Base-by-base conservation (phyloP, 192 early-diverging fungal genomes). In the Obelidium mucronatum region DNA sequence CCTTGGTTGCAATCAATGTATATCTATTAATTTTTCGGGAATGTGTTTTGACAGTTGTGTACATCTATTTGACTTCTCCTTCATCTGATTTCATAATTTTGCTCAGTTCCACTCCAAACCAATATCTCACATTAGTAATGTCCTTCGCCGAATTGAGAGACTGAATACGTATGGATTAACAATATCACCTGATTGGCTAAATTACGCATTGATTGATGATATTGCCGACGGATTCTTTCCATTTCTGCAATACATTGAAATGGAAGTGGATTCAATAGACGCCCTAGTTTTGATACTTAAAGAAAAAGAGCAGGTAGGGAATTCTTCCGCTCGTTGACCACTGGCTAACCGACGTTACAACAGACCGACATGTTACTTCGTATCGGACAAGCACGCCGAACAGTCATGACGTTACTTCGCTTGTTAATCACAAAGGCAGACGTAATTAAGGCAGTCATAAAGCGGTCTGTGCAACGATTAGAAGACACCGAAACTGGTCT, bases 261-360 rank as follows among this genome's bases (percentile, higher is more conserved):
- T 92, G 66, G 96, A 97, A 75, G 97, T 98, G 2, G 95, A 97
- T 68, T 86, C 90, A 0, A 96, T 98, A 63, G 96, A 98, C 78
- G 97, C 97, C 67, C 80, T 97, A 0, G 95, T 97, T 0, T 83
- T 98, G 31, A 91, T 97, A 19, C 83, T 96, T 17, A 91, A 94
- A 67, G 94, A 95, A 78, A 91, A 92, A 2, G 96, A 97, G 77
- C 73, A 74, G 73, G 70, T 72, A 30, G 3, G 91, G 44, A 48
- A 19, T 48, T 48, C 19, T 48, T 19, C 44, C 8, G 44, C 42
- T 48, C 44, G 19, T 24, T 24, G 8, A 58, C 55, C 30, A 0
- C 55, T 0, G n/a, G 11, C 0, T 5, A 19, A 58, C 11, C 22
- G 8, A 58, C 24, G 5, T 22, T 24, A 58, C 4, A 64, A 39